Evolutionary conservation across 345 rosid genomes (phyloP), one percentile per base, ranked within the genome.

Genomic region (Reutealis trisperma): DNA sequence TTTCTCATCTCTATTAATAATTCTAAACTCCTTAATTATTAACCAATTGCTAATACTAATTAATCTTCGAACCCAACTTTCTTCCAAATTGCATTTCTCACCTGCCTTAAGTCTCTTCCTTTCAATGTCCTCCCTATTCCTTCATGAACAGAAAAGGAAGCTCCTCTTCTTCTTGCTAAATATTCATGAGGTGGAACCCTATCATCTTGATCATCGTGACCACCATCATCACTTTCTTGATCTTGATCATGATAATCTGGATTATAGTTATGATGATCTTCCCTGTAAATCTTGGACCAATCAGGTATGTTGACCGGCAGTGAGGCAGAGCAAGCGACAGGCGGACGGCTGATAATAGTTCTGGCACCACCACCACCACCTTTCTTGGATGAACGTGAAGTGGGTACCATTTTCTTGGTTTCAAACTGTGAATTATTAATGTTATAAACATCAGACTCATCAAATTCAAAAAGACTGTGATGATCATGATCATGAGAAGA

Each of bases 231-330:
- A 2, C 47, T 70, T 25, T 34, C 24, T 30, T 75, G 60, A 19
- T 57, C 47, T 19, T 72, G 37, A 27, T 54, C 65, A 41, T 84
- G 87, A 37, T n/a, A n/a, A n/a, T 44, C 81, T 78, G 34, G 69
- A 75, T 63, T 87, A 77, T 51, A 6, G 30, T 27, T 27, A 37
- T 37, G 41, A 37, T 83, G 89, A 18, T 63, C 74, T 47, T 82
- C 84, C 71, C 82, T 89, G 5, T 91, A 80, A 72, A 93, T 91
- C 90, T 87, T 82, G 10, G 97, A 91, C 97, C 97, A 93, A 57
- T 93, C 97, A 1, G 96, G 97, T 15, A 91, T 73, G 78, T 83
- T 93, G 74, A 93, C 86, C 54, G 97, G 96, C 45, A 93, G 67
- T 1, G 95, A 93, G 55, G 90, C 86, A 34, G 90, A 86, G 22